A percentile compares a stretch with the other conserved stretches of the same genome.
phyloP scores from a whole-genome alignment of 768 basidiomycete genomes.

The Rhodotorula babjevae region DNA sequence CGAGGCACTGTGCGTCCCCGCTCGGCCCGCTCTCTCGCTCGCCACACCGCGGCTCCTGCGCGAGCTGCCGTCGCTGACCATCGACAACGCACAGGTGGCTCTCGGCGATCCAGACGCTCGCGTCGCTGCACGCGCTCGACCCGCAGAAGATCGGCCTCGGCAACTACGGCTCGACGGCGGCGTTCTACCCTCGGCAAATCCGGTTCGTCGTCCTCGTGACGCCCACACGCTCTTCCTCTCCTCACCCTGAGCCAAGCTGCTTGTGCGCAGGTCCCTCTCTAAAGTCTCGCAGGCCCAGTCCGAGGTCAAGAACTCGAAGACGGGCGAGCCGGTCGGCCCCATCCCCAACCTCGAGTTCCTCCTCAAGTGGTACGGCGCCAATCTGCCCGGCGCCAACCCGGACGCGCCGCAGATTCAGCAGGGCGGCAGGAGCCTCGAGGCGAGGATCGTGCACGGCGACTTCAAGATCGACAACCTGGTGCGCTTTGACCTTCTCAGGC shows the following conservation, averaged over 20 bases:
- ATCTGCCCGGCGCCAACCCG: slow-evolving; percentile 60
- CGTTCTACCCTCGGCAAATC: slow-evolving; percentile 91
- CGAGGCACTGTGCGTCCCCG: slow-evolving; percentile 61
- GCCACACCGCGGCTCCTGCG: too few species aligned
- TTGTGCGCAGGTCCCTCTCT: slow-evolving; percentile 60
- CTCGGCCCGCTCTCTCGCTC: not conserved
- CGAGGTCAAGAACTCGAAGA: slow-evolving; percentile 62
- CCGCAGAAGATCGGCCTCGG: slow-evolving; percentile 64
- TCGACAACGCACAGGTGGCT: slow-evolving; percentile 59
- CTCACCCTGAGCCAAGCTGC: too few species aligned
- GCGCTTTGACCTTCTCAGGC: slow-evolving; percentile 20
- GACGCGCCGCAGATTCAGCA: too few species aligned
- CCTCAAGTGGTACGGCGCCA: slow-evolving; percentile 66
- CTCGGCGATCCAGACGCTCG: slow-evolving; percentile 66
- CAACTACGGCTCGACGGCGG: slow-evolving; percentile 65
- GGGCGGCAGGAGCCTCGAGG: slow-evolving; percentile 49
- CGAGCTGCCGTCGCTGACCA: not conserved
- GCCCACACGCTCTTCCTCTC: too few species aligned
- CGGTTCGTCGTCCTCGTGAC: not conserved
- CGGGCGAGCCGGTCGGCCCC: slow-evolving; percentile 57
- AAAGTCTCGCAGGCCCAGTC: slow-evolving; percentile 77
- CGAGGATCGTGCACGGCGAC: slow-evolving; percentile 85
- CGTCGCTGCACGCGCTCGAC: slow-evolving; percentile 61
- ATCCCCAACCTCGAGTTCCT: slow-evolving; percentile 73
- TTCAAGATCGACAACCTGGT: slow-evolving; percentile 97